Conservation (phyloP, 2,329 filamentous ascomycete species). For the Rhexocercosporidium sp. region DNA sequence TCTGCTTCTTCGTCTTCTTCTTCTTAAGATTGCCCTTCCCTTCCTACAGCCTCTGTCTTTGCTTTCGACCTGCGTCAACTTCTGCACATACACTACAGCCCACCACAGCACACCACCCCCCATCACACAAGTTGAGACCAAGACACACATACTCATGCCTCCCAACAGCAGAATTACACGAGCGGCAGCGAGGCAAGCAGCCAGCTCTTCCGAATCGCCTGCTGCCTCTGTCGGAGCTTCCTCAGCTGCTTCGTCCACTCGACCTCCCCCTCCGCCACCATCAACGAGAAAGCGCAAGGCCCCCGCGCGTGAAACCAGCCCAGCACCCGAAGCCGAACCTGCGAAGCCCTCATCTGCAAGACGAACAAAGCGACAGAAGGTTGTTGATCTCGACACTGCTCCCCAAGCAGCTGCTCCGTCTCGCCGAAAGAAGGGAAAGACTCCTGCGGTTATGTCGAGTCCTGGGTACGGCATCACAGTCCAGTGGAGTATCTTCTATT, state of each 20-base stretch:
- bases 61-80: constrained; percentile 18
- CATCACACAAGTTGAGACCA: constrained; percentile 19
- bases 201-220: constrained; percentile 51
- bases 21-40: constrained; percentile 16
- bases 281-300: constrained; percentile 79
- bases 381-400: constrained; percentile 53
- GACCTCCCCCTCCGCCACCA: constrained; percentile 38
- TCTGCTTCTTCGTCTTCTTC: constrained; percentile 17
- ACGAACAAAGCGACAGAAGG: constrained; percentile 75
- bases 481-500: constrained; percentile 21
- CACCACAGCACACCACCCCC: neutral
- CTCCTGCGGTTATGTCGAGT: constrained; percentile 71
- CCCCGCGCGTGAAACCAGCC: constrained; percentile 57
- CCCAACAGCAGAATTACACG: constrained; percentile 87
- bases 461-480: constrained; percentile 60
- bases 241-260: constrained; percentile 42
- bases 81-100: constrained; percentile 11
- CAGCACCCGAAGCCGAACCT: constrained; percentile 46
- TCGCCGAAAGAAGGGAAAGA: constrained; percentile 66
- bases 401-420: constrained; percentile 48
- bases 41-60: constrained; percentile 10
- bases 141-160: constrained; percentile 30
- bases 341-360: constrained; percentile 52
- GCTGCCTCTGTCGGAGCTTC: constrained; percentile 45
- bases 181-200: constrained; percentile 90